Evolutionary conservation across 805 yeast species (phyloP).

Genomic region (Candida awuae): DNA sequence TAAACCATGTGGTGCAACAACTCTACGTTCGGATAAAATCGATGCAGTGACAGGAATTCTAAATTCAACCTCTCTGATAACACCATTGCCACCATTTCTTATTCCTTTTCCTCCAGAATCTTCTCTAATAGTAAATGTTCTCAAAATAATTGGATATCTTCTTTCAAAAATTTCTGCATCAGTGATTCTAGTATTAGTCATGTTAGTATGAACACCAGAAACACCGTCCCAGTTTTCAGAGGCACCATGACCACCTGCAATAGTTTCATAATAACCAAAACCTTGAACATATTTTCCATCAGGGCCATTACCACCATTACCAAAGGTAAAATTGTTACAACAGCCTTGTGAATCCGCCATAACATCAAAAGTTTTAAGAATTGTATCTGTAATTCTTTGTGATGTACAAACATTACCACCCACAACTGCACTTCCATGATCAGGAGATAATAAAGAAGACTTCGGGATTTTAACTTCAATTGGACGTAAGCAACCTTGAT

Average conservation of each 20-base stretch:
- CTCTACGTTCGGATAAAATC: slow-evolving; percentile 78
- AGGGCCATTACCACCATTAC: slow-evolving; percentile 57
- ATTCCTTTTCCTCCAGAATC: slow-evolving; percentile 78
- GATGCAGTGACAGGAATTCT: slow-evolving; percentile 64
- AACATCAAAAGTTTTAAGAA: slow-evolving; percentile 76
- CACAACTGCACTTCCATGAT: slow-evolving; percentile 83
- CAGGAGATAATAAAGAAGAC: slow-evolving; percentile 62
- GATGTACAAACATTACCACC: slow-evolving; percentile 95
- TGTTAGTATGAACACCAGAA: slow-evolving; percentile 86
- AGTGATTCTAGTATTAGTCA: slow-evolving; percentile 90
- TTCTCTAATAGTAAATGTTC: slow-evolving; percentile 59
- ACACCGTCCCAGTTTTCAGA: slow-evolving; percentile 76
- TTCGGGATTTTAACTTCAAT: slow-evolving; percentile 58
- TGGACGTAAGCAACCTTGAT: slow-evolving; percentile 87
- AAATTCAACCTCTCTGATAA: slow-evolving; percentile 77
- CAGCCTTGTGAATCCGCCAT: slow-evolving; percentile 97
- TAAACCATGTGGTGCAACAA: slow-evolving; percentile 78
- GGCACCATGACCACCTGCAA: slow-evolving; percentile 95
- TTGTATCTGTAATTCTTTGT: slow-evolving; percentile 85
- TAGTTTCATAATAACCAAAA: slow-evolving; percentile 89
- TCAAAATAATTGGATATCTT: slow-evolving; percentile 75
- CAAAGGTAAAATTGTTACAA: slow-evolving; percentile 90
- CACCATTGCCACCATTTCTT: slow-evolving; percentile 79
- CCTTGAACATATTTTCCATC: slow-evolving; percentile 49
- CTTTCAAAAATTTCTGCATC: slow-evolving; percentile 86